Percentiles rank a stretch among this genome's conserved stretches.
These are phyloP conservation scores for Prunella vulgaris DNA, from an alignment of 257 asterid species.

Conservation along the genomic window DNA sequence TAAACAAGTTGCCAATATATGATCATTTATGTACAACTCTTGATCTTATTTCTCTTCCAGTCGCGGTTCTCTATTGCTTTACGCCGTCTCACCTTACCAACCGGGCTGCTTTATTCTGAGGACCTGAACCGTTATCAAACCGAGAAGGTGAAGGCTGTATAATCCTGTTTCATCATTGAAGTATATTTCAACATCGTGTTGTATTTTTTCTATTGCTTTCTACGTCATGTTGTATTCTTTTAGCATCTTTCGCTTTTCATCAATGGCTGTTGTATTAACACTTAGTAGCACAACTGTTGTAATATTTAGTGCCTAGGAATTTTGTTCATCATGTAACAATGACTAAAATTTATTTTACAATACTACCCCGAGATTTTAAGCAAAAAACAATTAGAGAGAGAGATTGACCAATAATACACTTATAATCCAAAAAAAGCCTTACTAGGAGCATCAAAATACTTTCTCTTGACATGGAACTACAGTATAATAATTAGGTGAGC, in stretches of 20 bases:
- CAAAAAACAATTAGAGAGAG: neutral
- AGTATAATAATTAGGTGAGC: neutral
- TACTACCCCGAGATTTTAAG: neutral
- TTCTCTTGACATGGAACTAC: neutral
- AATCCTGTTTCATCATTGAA: conserved; percentile 7
- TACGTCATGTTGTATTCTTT: neutral
- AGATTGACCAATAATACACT: neutral
- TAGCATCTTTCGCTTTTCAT: neutral
- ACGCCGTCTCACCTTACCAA: conserved; percentile 55
- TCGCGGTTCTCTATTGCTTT: conserved; percentile 68
- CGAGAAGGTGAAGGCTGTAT: conserved; percentile 44
- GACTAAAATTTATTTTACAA: neutral
- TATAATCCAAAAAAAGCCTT: neutral
- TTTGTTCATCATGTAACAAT: neutral
- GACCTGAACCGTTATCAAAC: conserved; percentile 33
- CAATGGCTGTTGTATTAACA: neutral
- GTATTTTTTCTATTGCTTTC: neutral
- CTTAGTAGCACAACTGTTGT: neutral
- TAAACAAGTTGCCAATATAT: neutral
- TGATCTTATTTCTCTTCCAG: conserved; percentile 35
- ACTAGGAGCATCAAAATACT: neutral
- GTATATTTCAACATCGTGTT: neutral
- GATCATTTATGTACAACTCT: neutral
- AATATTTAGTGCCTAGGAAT: neutral
- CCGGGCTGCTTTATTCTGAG: conserved; percentile 56